Percentiles rank a stretch among this genome's conserved stretches.
Conservation (phyloP, 2,329 filamentous ascomycete genomes). For the Aspergillus luchuensis region DNA sequence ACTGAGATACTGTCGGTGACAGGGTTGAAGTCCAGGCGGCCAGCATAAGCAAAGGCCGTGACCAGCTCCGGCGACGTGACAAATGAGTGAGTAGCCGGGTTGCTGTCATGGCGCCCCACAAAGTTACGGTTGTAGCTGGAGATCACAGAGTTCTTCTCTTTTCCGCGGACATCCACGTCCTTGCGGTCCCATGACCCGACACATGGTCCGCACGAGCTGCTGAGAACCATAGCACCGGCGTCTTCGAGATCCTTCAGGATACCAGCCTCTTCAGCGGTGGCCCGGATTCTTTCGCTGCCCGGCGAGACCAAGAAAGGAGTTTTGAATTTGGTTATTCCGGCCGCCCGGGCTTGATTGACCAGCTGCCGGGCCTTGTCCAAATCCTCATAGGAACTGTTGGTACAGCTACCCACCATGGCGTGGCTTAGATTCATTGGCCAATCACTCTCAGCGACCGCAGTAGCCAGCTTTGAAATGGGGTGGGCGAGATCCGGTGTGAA, state of each 20-base stretch:
- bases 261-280: conserved; percentile 82
- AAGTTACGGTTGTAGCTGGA: conserved; percentile 99
- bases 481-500: conserved; percentile 96
- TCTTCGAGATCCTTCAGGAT: conserved; percentile 91
- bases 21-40: conserved; percentile 39
- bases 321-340: conserved; percentile 82
- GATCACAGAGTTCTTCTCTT: conserved; percentile 91
- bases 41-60: conserved; percentile 78
- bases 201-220: conserved; percentile 87
- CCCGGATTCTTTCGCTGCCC: conserved; percentile 90
- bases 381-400: conserved; percentile 81
- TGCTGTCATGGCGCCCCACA: conserved; percentile 91
- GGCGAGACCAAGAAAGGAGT: conserved; percentile 88
- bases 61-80: conserved; percentile 85
- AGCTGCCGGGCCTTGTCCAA: conserved; percentile 66
- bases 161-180: conserved; percentile 69
- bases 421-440: conserved; percentile 95
- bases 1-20: conserved; percentile 13
- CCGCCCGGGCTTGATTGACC: conserved; percentile 79
- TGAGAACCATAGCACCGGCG: conserved; percentile 86
- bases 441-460: conserved; percentile 82
- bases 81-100: conserved; percentile 88
- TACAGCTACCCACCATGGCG: conserved; percentile 94
- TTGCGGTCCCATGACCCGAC: conserved; percentile 90
- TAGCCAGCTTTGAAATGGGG: conserved; percentile 91